Percentiles rank a stretch among this genome's conserved stretches.
Conservation (phyloP, 495 filamentous ascomycete species). For the Paragyromitra xinjiangensis region DNA sequence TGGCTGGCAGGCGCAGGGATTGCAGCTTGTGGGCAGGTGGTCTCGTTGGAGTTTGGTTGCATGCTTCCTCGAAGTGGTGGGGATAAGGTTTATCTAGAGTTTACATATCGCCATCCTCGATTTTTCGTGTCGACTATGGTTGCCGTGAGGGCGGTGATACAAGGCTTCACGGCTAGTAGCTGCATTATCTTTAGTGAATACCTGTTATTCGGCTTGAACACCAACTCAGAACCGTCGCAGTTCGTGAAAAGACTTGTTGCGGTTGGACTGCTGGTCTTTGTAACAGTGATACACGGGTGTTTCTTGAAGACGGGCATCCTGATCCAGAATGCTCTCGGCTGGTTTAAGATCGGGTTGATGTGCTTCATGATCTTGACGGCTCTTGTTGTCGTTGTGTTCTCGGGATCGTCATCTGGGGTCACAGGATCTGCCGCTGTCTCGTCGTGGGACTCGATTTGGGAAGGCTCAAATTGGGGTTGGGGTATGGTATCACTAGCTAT, state of each 20-base stretch:
- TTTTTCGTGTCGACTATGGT: conserved; percentile 74
- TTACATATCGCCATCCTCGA: conserved; percentile 72
- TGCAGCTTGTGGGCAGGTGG: conserved; percentile 65
- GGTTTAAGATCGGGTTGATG: conserved; percentile 74
- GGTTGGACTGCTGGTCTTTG: conserved; percentile 69
- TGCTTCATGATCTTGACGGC: conserved; percentile 25
- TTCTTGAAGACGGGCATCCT: conserved; percentile 70
- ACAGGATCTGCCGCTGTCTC: conserved; percentile 53
- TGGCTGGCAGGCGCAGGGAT: conserved; percentile 68
- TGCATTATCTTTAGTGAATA: conserved; percentile 76
- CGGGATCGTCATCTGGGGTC: conserved; percentile 1
- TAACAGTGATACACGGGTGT: conserved; percentile 67
- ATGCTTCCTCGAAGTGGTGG: conserved; percentile 68
- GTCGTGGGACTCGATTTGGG: conserved; percentile 57
- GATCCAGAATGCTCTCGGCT: conserved; percentile 71
- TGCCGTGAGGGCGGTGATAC: conserved; percentile 70
- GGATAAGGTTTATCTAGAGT: conserved; percentile 80
- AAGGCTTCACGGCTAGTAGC: conserved; percentile 75
- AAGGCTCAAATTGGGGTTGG: conserved; percentile 67
- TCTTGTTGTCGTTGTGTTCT: conserved; percentile 62
- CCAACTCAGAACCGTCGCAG: conserved; percentile 34
- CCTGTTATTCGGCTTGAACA: conserved; percentile 68
- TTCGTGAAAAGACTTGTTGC: conserved; percentile 39
- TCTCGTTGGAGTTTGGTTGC: conserved; percentile 74
- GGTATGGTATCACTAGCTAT: conserved; percentile 68